Evolutionary conservation across 768 basidiomycete genomes (phyloP), one percentile per base, ranked within the genome.

Genomic region (Lentinus tigrinus): DNA sequence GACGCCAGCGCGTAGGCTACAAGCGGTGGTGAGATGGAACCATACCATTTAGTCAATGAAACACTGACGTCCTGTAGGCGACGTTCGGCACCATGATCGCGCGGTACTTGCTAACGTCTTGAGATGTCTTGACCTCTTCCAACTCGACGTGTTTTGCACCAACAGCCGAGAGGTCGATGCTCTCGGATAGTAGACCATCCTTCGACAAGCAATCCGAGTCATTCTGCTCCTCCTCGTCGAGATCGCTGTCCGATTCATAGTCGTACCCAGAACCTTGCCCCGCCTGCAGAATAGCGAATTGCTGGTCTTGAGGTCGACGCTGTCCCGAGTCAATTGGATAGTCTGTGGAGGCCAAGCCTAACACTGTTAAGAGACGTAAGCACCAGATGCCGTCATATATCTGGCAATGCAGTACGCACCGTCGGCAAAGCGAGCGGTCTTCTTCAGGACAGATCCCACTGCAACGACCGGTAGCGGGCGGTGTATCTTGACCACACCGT

Each of bases 1-100:
- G 7, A 78, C 26, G 8, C 76, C 61, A 1, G 73, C 68, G 53
- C 72, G 73, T 71, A 73, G 74, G 14, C 77, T 78, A 51, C 1
- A 64, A 54, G 59, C 52, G 7, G 61, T 58, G 2, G 27, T 57
- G 24, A 52, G 23, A 21, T 37, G n/a, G 16, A 44, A 26, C n/a
- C n/a, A n/a, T 23, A 5, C 28, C 16, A 23, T 19, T 17, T n/a
- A 6, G n/a, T 1, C 1, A 23, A 5, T 16, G n/a, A 19, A 31
- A 3, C 3, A 54, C 65, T 42, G 34, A 67, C 65, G 65, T 67
- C 4, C 53, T 47, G 39, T 57, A 56, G 9, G 65, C 63, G n/a
- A 56, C 57, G 39, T 63, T 64, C 3, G 50, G 59, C 16, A 67
- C 51, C 3, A 60, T 47, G 16, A 64, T 57, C 16, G 52, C 11